Base-by-base conservation (phyloP, 78 protist genomes). In the Cavenderia fasciculata region DNA sequence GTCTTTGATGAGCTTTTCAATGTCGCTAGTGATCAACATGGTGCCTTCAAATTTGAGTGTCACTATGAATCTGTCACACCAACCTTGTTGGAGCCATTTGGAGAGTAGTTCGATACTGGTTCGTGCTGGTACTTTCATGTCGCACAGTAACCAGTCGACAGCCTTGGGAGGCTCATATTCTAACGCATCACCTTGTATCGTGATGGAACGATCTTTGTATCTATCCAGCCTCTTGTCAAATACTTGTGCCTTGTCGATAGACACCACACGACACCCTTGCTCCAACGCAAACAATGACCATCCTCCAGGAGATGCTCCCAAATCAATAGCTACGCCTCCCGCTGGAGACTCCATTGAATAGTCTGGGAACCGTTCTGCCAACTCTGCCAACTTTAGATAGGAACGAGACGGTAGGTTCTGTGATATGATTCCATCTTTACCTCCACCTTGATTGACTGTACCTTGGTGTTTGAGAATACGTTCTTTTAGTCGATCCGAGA, bases 271-370 rank as follows among this genome's bases (percentile, higher is more conserved):
- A 44, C 86, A 75, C 8, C 72, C 86, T 46, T 61, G 38, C 27
- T 33, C n/a, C 14, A 75, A 34, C 29, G 71, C 8, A 43, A 27
- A 75, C 21, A 61, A 54, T 19, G 86, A 59, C 86, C 86, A 75
- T 19, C 86, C 86, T 44, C 86, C 86, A 2, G 86, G 86, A 8
- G 72, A 59, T 12, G 54, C 23, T 25, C 86, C 86, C n/a, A 75
- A 33, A 44, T 75, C 86, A 33, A 29, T n/a, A 0, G 59, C 86
- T 2, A 36, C 29, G 21, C 59, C 49, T 10, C n/a, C 36, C 19
- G 14, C 14, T 59, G 4, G 10, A 49, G 59, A 43, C 21, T 46
- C 27, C 54, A 14, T 21, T 43, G 59, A 38, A 23, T 59, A 75
- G 5, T 7, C 0, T 43, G 72, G 72, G 16, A 25, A 75, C 21